Percentiles rank a stretch among this genome's conserved stretches.
phyloP scores from a whole-genome alignment of 352 stramenopile species.

The Globisporangium solare region DNA sequence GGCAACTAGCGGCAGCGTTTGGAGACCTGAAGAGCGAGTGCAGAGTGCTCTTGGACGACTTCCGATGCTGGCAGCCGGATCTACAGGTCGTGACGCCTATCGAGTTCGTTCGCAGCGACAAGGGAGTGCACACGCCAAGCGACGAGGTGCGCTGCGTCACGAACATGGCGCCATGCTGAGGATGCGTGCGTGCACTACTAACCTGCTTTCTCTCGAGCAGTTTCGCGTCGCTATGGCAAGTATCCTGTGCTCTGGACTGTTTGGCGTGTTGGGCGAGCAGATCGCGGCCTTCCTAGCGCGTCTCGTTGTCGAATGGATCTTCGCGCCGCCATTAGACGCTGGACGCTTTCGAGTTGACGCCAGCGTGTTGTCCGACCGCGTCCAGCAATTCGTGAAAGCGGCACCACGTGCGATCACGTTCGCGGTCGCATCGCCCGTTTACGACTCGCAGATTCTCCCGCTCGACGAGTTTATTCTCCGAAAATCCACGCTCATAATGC shows the following conservation, averaged over 20 bases:
- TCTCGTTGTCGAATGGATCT: slow-evolving; percentile 56
- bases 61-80: not conserved
- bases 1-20: slow-evolving; percentile 32
- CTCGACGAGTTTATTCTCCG: slow-evolving; percentile 44
- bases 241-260: slow-evolving; percentile 36
- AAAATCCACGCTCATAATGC: slow-evolving; percentile 43
- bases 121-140: slow-evolving; percentile 18
- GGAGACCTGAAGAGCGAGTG: slow-evolving; percentile 34
- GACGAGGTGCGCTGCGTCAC: slow-evolving; percentile 1
- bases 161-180: too few species aligned
- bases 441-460: slow-evolving; percentile 32
- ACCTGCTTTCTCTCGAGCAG: slow-evolving; percentile 11
- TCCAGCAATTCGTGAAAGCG: slow-evolving; percentile 31
- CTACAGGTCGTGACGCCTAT: not conserved
- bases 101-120: not conserved
- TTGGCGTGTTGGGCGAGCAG: slow-evolving; percentile 28
- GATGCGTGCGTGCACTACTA: not conserved
- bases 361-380: slow-evolving; percentile 18
- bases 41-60: slow-evolving; percentile 3
- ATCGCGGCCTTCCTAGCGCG: slow-evolving; percentile 23
- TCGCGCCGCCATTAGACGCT: slow-evolving; percentile 12
- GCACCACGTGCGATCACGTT: slow-evolving; percentile 33
- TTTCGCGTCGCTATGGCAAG: slow-evolving; percentile 18
- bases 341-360: not conserved
- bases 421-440: slow-evolving; percentile 24